These are phyloP conservation scores for Choricystis sp. DNA, from an alignment of 139 green algal genomes.

Conservation along the genomic window DNA sequence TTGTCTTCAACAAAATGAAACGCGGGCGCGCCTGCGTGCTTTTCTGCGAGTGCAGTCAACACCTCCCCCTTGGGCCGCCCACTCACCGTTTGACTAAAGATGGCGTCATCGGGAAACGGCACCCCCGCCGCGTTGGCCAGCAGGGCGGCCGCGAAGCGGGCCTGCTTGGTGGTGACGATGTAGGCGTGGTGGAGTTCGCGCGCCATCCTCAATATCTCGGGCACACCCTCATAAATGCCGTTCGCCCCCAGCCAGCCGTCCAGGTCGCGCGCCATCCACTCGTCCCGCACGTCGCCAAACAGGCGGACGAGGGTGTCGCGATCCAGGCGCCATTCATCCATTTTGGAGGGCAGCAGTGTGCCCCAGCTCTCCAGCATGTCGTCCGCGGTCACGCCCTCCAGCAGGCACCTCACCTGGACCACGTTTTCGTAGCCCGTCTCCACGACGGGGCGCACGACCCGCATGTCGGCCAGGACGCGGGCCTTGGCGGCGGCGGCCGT, in stretches of 20 bases:
- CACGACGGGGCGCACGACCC: slow-evolving; percentile 74
- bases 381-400: slow-evolving; percentile 51
- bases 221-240: slow-evolving; percentile 72
- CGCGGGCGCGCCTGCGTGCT: slow-evolving; percentile 23
- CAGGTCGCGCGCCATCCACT: slow-evolving; percentile 83
- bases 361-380: slow-evolving; percentile 69
- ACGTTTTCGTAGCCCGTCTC: slow-evolving; percentile 99
- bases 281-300: slow-evolving; percentile 81
- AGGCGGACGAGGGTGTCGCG: slow-evolving; percentile 64
- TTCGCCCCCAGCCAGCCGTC: slow-evolving; percentile 83
- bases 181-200: slow-evolving; percentile 55
- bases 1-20: slow-evolving; percentile 88
- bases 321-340: slow-evolving; percentile 59
- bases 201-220: slow-evolving; percentile 37
- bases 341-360: slow-evolving; percentile 41
- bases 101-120: slow-evolving; percentile 55
- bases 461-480: slow-evolving; percentile 66
- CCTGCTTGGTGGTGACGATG: slow-evolving; percentile 98
- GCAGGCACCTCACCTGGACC: slow-evolving; percentile 71
- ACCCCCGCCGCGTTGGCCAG: slow-evolving; percentile 71
- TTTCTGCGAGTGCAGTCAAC: slow-evolving; percentile 34
- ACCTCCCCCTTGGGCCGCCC: slow-evolving; percentile 66
- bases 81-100: slow-evolving; percentile 59
- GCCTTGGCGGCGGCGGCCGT: slow-evolving; percentile 35
- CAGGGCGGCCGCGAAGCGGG: slow-evolving; percentile 63